Evolutionary conservation across 169 alveolate species (phyloP).

Genomic region (Plasmodium gallinaceum): DNA sequence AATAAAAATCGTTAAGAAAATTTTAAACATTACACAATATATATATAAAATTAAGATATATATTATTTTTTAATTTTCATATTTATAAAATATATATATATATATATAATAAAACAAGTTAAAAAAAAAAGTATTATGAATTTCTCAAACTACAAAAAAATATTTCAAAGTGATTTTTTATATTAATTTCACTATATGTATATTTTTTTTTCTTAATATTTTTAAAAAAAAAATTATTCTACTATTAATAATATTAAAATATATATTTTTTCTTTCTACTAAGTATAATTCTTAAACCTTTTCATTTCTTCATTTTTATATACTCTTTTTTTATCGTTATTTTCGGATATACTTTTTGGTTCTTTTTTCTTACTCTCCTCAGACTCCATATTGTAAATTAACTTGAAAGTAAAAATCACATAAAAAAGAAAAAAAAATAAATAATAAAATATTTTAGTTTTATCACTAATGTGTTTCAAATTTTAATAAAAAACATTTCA

Average conservation of each 20-base stretch:
- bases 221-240: too few relatives aligned
- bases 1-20: background rate
- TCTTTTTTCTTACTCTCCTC: slow-evolving; percentile 13
- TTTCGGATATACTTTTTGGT: slow-evolving; percentile 21
- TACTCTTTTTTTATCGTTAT: slow-evolving; percentile 5
- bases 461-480: background rate
- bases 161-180: too few relatives aligned
- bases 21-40: background rate
- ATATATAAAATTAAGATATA: background rate
- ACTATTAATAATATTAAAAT: background rate
- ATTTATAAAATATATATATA: background rate
- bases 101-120: background rate
- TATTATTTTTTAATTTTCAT: background rate
- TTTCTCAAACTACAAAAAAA: too few relatives aligned
- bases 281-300: slow-evolving; percentile 4
- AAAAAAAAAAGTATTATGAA: too few relatives aligned
- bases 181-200: too few relatives aligned
- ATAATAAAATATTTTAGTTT: background rate
- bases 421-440: background rate
- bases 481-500: too few relatives aligned
- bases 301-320: slow-evolving; percentile 6
- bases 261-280: background rate
- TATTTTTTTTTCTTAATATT: too few relatives aligned
- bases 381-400: slow-evolving; percentile 11
- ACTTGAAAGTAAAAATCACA: background rate